Percentiles rank a stretch among this genome's conserved stretches.
These are phyloP conservation scores for Botrytis galanthina DNA, from an alignment of 2,329 filamentous ascomycete genomes.

Conservation along the genomic window DNA sequence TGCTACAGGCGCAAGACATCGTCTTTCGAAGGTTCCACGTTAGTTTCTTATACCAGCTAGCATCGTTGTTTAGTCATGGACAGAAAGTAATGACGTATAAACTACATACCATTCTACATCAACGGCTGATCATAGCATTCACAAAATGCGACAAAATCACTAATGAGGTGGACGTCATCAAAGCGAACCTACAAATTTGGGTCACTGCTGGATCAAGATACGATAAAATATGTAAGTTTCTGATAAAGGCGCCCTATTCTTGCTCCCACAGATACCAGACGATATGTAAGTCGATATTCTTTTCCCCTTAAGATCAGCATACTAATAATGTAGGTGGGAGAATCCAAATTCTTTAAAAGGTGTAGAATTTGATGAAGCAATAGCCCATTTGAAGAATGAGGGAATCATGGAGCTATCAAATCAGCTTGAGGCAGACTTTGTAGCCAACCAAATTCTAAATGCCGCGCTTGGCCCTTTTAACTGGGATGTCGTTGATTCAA, in stretches of 20 bases:
- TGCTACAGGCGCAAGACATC: not conserved
- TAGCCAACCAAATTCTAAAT: not conserved
- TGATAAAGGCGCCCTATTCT: not conserved
- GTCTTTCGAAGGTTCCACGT: not conserved
- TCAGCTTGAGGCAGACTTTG: not conserved
- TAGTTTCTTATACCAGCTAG: not conserved
- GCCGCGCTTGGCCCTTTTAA: not conserved
- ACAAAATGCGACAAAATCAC: not conserved
- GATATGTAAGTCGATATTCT: not conserved
- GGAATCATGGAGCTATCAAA: not conserved
- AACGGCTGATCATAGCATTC: not conserved
- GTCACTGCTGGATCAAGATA: not conserved
- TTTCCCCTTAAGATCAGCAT: not conserved
- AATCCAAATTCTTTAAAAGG: not conserved
- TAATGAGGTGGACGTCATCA: not conserved
- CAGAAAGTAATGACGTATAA: not conserved
- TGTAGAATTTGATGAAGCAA: not conserved
- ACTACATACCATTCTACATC: not conserved
- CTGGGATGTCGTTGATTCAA: not conserved
- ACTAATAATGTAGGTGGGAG: not conserved
- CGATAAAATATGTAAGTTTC: not conserved
- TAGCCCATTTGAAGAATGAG: not conserved
- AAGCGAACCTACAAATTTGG: not conserved
- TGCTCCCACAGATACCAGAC: slow-evolving; percentile 5
- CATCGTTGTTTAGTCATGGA: not conserved